Evolutionary conservation across 2,329 filamentous ascomycete species (phyloP).

Genomic region (Cryphonectria radicalis): DNA sequence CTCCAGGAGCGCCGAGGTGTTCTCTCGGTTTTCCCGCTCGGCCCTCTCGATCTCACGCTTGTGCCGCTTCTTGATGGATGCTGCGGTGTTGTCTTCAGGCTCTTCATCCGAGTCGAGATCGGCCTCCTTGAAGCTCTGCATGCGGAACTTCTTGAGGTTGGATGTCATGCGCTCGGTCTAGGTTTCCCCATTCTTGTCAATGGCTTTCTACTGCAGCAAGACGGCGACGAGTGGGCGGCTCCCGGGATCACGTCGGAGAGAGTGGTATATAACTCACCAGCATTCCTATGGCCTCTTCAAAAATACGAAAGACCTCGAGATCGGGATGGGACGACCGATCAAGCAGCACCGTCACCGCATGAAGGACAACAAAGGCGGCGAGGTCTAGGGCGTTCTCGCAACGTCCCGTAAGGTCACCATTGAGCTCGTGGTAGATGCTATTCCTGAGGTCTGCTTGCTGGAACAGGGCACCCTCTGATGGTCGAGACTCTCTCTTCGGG

Average conservation of each 20-base stretch:
- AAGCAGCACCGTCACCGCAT: conserved; percentile 65
- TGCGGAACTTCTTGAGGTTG: conserved; percentile 65
- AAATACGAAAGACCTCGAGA: conserved; percentile 66
- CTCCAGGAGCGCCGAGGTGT: conserved; percentile 65
- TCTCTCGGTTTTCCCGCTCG: conserved; percentile 63
- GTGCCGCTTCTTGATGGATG: conserved; percentile 49
- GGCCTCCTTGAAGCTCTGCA: conserved; percentile 55
- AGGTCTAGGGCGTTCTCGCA: conserved; percentile 67
- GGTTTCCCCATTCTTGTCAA: neutral
- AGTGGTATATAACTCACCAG: conserved; percentile 46
- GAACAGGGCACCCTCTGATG: conserved; percentile 58
- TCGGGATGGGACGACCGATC: conserved; percentile 64
- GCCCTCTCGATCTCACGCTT: conserved; percentile 46
- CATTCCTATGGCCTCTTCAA: conserved; percentile 68
- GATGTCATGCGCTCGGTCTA: conserved; percentile 66
- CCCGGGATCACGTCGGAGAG: neutral
- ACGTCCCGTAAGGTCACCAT: conserved; percentile 64
- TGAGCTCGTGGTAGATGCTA: conserved; percentile 68
- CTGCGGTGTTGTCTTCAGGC: conserved; percentile 42
- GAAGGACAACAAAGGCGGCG: conserved; percentile 63
- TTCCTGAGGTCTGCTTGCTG: conserved; percentile 66
- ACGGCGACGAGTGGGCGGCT: neutral
- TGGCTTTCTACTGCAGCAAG: conserved; percentile 10
- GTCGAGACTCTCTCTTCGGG: conserved; percentile 57
- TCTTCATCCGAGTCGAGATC: conserved; percentile 42